Evolutionary conservation across 2,329 filamentous ascomycete genomes (phyloP).

Genomic region (Aspergillus brunneoviolaceus): DNA sequence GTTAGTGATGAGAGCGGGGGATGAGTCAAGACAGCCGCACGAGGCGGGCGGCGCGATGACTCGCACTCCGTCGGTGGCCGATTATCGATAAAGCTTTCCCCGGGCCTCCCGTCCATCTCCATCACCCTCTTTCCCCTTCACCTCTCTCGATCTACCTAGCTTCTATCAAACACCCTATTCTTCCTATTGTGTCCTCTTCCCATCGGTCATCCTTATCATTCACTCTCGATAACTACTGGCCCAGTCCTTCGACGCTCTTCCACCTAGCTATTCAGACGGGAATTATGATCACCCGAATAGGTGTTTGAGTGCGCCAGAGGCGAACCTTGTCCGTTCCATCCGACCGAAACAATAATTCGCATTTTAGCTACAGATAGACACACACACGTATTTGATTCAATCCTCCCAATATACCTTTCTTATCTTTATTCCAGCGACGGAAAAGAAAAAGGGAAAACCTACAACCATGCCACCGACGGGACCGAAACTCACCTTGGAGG

Average conservation of each 20-base stretch:
- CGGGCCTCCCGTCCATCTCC: background rate
- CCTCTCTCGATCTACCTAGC: background rate
- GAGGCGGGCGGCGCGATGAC: constrained; percentile 25
- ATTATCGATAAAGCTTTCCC: constrained; percentile 35
- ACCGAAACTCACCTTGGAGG: constrained; percentile 67
- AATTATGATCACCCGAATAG: constrained; percentile 49
- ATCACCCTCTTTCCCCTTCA: constrained; percentile 11
- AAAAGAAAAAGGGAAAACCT: background rate
- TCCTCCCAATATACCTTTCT: constrained; percentile 4
- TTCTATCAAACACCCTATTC: background rate
- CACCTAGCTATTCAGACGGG: constrained; percentile 3
- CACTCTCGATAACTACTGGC: background rate
- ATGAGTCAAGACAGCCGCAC: constrained; percentile 18
- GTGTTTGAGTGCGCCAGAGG: constrained; percentile 37
- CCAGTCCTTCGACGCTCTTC: constrained; percentile 5
- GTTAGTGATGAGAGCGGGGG: background rate
- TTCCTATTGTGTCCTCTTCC: background rate
- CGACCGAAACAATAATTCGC: constrained; percentile 15
- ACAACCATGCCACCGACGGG: constrained; percentile 36
- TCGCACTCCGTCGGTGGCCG: constrained; percentile 16
- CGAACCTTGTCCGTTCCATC: constrained; percentile 27
- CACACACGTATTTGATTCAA: background rate
- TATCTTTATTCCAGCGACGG: background rate
- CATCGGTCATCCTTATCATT: background rate
- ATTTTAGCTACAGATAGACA: constrained; percentile 2